phyloP scores from a whole-genome alignment of 73 alveolate genomes.

The Paramecium pentaurelia region DNA sequence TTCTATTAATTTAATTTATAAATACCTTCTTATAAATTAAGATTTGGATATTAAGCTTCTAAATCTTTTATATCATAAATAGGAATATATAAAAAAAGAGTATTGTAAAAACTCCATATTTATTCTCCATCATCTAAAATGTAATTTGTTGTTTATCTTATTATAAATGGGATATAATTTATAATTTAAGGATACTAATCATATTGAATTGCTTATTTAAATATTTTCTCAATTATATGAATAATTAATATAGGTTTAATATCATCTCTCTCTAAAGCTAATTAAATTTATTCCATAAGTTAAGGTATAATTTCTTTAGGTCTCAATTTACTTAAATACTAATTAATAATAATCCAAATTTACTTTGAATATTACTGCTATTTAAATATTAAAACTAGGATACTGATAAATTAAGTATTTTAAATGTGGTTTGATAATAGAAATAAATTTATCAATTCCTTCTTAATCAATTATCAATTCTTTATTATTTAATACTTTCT shows the following conservation, averaged over 20 bases:
- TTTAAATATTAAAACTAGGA: background rate
- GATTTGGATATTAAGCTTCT: background rate
- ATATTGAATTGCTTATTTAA: background rate
- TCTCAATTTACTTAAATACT: conserved; percentile 7
- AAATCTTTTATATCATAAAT: background rate
- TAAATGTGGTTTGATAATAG: background rate
- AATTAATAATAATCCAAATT: background rate
- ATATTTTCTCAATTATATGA: background rate
- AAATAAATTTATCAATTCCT: background rate
- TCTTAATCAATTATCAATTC: background rate
- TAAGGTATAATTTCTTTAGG: conserved; percentile 23
- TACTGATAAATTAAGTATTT: conserved; percentile 4
- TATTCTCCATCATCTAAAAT: background rate
- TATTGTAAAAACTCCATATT: conserved; percentile 40
- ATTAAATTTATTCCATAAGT: background rate
- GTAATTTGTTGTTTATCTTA: background rate
- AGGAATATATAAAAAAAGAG: background rate
- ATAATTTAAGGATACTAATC: background rate
- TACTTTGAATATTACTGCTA: background rate
- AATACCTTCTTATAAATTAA: background rate
- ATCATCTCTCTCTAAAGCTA: conserved; percentile 3
- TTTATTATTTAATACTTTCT: background rate
- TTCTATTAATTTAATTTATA: background rate
- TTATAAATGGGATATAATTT: background rate
- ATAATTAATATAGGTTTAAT: background rate